A percentile compares a stretch with the other conserved stretches of the same genome.
phyloP scores from a whole-genome alignment of 176 grass and related monocot species.

The Rhynchospora pubera region DNA sequence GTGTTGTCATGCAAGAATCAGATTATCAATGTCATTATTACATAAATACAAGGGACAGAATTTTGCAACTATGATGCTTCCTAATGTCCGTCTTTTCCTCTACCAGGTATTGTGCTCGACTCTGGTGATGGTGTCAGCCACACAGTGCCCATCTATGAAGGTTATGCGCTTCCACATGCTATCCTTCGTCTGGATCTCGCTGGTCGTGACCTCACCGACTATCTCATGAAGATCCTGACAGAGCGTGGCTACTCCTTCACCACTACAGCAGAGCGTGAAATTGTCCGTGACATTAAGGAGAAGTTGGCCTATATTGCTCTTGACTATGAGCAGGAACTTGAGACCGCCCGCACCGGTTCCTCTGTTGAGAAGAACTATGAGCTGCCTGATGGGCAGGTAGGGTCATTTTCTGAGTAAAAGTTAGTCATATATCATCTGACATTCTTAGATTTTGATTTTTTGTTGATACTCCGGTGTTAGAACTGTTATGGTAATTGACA shows the following conservation, averaged over 20 bases:
- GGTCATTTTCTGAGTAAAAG: neutral
- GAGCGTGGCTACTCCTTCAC: conserved; percentile 58
- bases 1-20: neutral
- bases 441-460: neutral
- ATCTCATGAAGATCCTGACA: conserved; percentile 54
- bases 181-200: conserved; percentile 51
- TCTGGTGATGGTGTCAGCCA: conserved; percentile 57
- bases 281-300: conserved; percentile 48
- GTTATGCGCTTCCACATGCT: conserved; percentile 42
- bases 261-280: conserved; percentile 50
- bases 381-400: conserved; percentile 39
- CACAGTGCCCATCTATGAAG: conserved; percentile 56
- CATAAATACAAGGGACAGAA: neutral
- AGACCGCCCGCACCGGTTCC: conserved; percentile 30
- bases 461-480: neutral
- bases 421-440: neutral
- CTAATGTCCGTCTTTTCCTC: neutral
- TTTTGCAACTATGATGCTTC: neutral
- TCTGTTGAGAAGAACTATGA: conserved; percentile 53
- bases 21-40: neutral
- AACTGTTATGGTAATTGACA: neutral
- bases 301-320: conserved; percentile 49
- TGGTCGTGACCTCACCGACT: conserved; percentile 41
- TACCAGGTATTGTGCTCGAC: conserved; percentile 49
- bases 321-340: conserved; percentile 43